These are phyloP conservation scores for Peronospora farinosa DNA, from an alignment of 352 stramenopile species.

Conservation along the genomic window DNA sequence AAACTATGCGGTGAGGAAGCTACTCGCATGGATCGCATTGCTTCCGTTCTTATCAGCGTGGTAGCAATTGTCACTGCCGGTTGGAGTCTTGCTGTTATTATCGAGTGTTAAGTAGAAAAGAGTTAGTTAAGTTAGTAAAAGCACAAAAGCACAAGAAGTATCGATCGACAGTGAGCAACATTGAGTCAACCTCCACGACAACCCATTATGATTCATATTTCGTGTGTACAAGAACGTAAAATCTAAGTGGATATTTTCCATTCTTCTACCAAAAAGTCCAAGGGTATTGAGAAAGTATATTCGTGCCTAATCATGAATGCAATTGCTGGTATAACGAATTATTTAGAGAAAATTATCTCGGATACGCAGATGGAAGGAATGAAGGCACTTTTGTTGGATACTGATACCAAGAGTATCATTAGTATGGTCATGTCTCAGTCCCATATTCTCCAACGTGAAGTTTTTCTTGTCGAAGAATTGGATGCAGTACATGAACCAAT, in stretches of 20 bases:
- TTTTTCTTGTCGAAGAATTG: conserved; percentile 93
- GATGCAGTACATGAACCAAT: conserved; percentile 81
- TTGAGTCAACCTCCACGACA: not conserved
- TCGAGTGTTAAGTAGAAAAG: conserved; percentile 25
- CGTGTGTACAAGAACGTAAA: not conserved
- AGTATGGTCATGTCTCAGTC: conserved; percentile 94
- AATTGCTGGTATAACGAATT: conserved; percentile 61
- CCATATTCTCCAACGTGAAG: conserved; percentile 92
- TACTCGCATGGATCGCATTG: conserved; percentile 34
- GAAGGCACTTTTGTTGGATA: conserved; percentile 96
- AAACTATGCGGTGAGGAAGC: conserved; percentile 60
- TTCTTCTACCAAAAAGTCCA: conserved; percentile 1
- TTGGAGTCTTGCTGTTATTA: conserved; percentile 47
- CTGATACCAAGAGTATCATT: conserved; percentile 92
- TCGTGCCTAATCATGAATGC: conserved; percentile 56
- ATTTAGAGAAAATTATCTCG: conserved; percentile 80
- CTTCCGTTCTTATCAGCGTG: conserved; percentile 35
- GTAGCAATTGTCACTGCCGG: conserved; percentile 43
- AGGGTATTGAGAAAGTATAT: not conserved
- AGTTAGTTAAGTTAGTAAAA: conserved; percentile 11
- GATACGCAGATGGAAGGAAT: conserved; percentile 88
- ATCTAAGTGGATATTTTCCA: conserved; percentile 7
- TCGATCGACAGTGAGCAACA: too few relatives aligned
- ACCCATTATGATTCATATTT: conserved; percentile 7
- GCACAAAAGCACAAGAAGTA: too few relatives aligned